Conservation (phyloP, 225 moss, liverwort and hornwort species). For the Bryum argenteum region DNA sequence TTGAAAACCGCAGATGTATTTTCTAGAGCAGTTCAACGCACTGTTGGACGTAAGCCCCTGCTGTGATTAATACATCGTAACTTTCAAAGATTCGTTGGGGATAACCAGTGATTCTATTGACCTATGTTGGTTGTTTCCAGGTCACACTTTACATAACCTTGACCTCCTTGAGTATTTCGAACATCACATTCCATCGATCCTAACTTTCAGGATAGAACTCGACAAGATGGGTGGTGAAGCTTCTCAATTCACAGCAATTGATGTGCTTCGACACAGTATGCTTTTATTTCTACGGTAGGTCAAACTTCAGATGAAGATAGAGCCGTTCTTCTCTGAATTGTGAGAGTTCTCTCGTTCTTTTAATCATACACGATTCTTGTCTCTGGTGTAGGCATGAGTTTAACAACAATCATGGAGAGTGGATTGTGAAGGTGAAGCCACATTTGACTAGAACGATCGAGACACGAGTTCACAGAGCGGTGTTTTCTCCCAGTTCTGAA, state of each 20-base stretch:
- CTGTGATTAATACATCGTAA: not conserved
- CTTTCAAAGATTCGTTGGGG: not conserved
- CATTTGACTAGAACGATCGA: conserved; percentile 29
- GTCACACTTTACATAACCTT: conserved; percentile 42
- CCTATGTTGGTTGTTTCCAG: conserved; percentile 25
- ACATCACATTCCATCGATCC: conserved; percentile 26
- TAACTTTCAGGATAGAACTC: conserved; percentile 43
- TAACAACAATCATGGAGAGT: conserved; percentile 41
- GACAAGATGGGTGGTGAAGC: conserved; percentile 27
- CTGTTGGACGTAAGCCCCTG: conserved; percentile 44
- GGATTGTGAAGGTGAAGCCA: conserved; percentile 41
- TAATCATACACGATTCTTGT: conserved; percentile 13
- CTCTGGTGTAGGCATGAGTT: conserved; percentile 41
- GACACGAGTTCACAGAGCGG: conserved; percentile 34
- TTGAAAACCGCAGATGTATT: conserved; percentile 47
- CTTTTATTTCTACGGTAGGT: conserved; percentile 45
- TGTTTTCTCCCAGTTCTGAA: conserved; percentile 38
- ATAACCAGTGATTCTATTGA: not conserved
- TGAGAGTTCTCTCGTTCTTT: not conserved
- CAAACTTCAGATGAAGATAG: not conserved
- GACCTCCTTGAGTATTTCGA: conserved; percentile 45
- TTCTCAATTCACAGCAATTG: conserved; percentile 39
- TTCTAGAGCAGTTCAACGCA: conserved; percentile 46
- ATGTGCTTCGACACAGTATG: conserved; percentile 49
- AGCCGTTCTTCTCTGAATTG: not conserved